phyloP scores from a whole-genome alignment of 2,329 filamentous ascomycete species.

The Seiridium unicorne region DNA sequence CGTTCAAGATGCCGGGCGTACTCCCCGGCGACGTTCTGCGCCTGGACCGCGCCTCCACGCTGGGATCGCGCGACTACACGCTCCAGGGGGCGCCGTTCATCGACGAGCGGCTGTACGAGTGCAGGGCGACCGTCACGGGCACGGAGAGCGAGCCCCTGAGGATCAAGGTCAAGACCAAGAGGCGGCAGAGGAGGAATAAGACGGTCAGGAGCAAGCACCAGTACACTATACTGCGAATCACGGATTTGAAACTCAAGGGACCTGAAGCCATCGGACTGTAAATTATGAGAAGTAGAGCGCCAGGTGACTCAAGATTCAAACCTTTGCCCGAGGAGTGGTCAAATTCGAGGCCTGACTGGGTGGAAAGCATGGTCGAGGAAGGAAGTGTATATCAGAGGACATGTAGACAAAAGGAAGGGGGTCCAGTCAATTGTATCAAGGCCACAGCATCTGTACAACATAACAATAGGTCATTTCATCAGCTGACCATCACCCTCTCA shows the following conservation, averaged over 20 bases:
- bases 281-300: background rate
- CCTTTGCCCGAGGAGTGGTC: background rate
- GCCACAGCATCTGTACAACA: background rate
- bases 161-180: slow-evolving; percentile 78
- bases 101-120: slow-evolving; percentile 81
- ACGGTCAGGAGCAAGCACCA: slow-evolving; percentile 85
- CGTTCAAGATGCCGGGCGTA: slow-evolving; percentile 76
- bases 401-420: background rate
- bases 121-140: slow-evolving; percentile 80
- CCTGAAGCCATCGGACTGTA: slow-evolving; percentile 5
- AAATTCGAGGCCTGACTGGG: too few species aligned
- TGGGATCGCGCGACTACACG: slow-evolving; percentile 89
- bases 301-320: background rate
- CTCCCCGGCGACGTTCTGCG: slow-evolving; percentile 81
- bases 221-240: slow-evolving; percentile 83
- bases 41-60: slow-evolving; percentile 76
- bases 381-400: background rate
- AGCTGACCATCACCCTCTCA: background rate
- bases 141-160: slow-evolving; percentile 78
- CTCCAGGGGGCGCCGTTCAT: slow-evolving; percentile 79
- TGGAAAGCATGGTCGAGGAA: too few species aligned
- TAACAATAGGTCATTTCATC: background rate
- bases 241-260: slow-evolving; percentile 66
- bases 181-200: slow-evolving; percentile 70
- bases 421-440: background rate